phyloP scores from a whole-genome alignment of 352 stramenopile species.

The Phytophthora tentaculata region DNA sequence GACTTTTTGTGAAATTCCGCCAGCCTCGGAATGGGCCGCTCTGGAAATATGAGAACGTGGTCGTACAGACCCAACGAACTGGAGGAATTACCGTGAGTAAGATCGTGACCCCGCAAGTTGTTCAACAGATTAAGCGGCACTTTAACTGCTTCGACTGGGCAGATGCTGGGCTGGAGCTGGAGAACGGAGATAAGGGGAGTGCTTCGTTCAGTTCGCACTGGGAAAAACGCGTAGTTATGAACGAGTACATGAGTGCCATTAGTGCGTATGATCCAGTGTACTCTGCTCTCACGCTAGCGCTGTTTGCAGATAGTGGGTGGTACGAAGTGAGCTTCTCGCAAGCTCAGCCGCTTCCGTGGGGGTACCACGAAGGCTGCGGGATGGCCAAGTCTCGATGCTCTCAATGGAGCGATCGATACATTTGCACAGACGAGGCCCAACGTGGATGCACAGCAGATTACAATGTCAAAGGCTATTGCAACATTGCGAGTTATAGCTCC shows the following conservation, averaged over 20 bases:
- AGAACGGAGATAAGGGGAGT: constrained; percentile 73
- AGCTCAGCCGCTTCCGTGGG: constrained; percentile 71
- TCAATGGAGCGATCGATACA: constrained; percentile 73
- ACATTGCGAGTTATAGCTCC: constrained; percentile 63
- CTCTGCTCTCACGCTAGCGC: constrained; percentile 69
- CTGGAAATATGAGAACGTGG: constrained; percentile 75
- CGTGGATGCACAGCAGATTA: constrained; percentile 67
- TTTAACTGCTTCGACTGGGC: constrained; percentile 80
- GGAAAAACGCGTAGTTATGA: constrained; percentile 85
- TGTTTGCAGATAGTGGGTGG: constrained; percentile 87
- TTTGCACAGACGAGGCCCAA: constrained; percentile 55
- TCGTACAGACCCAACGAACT: constrained; percentile 46
- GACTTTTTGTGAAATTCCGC: constrained; percentile 65
- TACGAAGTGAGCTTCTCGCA: constrained; percentile 71
- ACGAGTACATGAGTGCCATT: constrained; percentile 87
- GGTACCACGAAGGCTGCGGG: constrained; percentile 76
- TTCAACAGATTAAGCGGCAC: constrained; percentile 69
- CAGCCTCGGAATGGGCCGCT: constrained; percentile 61
- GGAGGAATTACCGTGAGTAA: constrained; percentile 73
- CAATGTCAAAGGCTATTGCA: constrained; percentile 81
- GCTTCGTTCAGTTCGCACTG: constrained; percentile 75
- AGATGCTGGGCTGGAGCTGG: constrained; percentile 68
- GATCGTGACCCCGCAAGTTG: constrained; percentile 76
- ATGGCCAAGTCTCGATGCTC: constrained; percentile 67
- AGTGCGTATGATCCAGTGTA: constrained; percentile 79